phyloP scores from a whole-genome alignment of 2,329 filamentous ascomycete species.

The Dryadomyces quercus-mongolicae region DNA sequence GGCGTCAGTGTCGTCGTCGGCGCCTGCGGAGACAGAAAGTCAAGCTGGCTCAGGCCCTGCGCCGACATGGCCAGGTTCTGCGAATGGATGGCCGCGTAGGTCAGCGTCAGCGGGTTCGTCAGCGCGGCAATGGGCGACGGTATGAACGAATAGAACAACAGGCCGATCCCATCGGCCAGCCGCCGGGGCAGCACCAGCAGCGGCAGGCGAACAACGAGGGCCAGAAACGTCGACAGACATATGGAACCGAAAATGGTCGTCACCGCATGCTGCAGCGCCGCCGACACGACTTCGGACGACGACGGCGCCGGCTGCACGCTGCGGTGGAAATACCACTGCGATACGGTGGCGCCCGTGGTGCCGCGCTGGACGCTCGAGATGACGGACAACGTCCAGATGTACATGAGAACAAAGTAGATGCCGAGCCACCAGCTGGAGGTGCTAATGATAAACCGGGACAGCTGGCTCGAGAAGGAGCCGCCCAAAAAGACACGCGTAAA shows the following conservation, averaged over 20 bases:
- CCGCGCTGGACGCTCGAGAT: slow-evolving; percentile 81
- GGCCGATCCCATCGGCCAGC: slow-evolving; percentile 47
- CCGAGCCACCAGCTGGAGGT: slow-evolving; percentile 90
- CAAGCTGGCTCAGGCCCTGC: slow-evolving; percentile 67
- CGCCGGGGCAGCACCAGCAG: slow-evolving; percentile 72
- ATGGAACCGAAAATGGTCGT: slow-evolving; percentile 89
- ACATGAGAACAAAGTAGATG: slow-evolving; percentile 84
- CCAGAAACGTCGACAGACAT: slow-evolving; percentile 72
- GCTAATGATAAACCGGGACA: slow-evolving; percentile 65
- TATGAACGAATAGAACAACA: slow-evolving; percentile 58
- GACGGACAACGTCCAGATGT: slow-evolving; percentile 86
- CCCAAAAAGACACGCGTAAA: slow-evolving; percentile 91
- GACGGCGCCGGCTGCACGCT: slow-evolving; percentile 66
- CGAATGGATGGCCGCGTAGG: slow-evolving; percentile 88
- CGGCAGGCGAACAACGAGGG: slow-evolving; percentile 71
- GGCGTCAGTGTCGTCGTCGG: slow-evolving; percentile 62
- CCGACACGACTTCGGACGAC: slow-evolving; percentile 68
- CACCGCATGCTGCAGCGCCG: slow-evolving; percentile 68
- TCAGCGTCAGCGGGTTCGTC: slow-evolving; percentile 84
- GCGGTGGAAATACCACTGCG: slow-evolving; percentile 98
- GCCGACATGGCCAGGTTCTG: slow-evolving; percentile 68
- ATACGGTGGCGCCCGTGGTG: slow-evolving; percentile 88
- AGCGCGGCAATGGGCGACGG: slow-evolving; percentile 76
- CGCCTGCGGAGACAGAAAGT: slow-evolving; percentile 60
- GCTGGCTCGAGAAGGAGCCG: slow-evolving; percentile 60